Percentiles rank a stretch among this genome's conserved stretches.
These are phyloP conservation scores for Fraxinus anomala DNA, from an alignment of 257 asterid genomes.

Conservation along the genomic window DNA sequence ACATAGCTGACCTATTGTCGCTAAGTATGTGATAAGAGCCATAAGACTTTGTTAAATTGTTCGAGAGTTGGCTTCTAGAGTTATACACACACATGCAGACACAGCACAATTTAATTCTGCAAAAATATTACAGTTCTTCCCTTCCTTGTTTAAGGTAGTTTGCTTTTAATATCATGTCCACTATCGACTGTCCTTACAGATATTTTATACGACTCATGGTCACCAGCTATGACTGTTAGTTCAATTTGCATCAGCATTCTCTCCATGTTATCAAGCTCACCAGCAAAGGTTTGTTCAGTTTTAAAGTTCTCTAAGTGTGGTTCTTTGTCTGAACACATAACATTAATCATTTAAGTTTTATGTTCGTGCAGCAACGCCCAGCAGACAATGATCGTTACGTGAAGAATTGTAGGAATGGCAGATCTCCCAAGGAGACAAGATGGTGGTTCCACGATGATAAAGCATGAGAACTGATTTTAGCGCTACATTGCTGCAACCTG, in stretches of 20 bases:
- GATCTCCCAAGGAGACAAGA: conserved; percentile 98
- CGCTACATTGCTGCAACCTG: conserved; percentile 26
- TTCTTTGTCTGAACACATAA: background rate
- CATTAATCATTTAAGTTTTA: conserved; percentile 2
- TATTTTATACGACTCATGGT: conserved; percentile 97
- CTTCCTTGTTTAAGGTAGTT: background rate
- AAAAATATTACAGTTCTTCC: background rate
- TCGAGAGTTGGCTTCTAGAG: background rate
- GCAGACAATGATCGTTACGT: conserved; percentile 95
- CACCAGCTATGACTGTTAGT: conserved; percentile 99
- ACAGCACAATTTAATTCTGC: background rate
- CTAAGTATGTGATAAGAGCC: background rate
- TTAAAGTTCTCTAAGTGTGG: background rate
- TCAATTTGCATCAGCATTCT: conserved; percentile 96
- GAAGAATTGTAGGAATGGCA: conserved; percentile 85
- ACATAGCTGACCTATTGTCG: background rate
- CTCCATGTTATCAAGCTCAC: conserved; percentile 95
- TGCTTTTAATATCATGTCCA: background rate
- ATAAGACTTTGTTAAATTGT: background rate
- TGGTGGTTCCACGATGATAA: conserved; percentile 99
- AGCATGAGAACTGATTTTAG: conserved; percentile 48
- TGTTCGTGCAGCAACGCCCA: conserved; percentile 77
- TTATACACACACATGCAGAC: background rate
- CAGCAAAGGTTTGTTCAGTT: conserved; percentile 62
- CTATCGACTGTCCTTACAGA: conserved; percentile 44